A percentile compares a stretch with the other conserved stretches of the same genome.
phyloP scores from a whole-genome alignment of 75 land plant species.

The Cunninghamia lanceolata region DNA sequence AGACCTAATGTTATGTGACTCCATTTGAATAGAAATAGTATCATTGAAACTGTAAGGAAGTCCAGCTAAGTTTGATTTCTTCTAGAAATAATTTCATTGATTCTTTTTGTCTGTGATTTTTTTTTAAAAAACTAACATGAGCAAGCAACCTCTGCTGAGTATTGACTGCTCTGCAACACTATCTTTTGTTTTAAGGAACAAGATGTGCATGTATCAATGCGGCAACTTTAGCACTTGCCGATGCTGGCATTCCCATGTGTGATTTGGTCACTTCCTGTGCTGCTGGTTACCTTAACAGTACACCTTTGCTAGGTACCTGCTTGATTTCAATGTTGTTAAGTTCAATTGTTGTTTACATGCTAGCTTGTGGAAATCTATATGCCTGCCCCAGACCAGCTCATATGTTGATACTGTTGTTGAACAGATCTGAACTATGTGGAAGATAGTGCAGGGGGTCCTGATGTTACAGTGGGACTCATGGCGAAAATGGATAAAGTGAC shows the following conservation, averaged over 20 bases:
- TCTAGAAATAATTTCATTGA: neutral
- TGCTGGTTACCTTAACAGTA: slow-evolving; percentile 92
- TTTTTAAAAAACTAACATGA: neutral
- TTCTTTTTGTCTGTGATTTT: neutral
- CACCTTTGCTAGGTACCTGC: slow-evolving; percentile 78
- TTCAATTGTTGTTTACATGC: neutral
- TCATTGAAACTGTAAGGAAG: neutral
- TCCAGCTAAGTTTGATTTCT: neutral
- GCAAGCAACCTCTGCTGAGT: neutral
- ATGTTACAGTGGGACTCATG: slow-evolving; percentile 80
- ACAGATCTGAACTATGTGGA: slow-evolving; percentile 92
- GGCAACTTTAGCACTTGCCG: slow-evolving; percentile 91
- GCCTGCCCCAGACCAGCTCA: neutral
- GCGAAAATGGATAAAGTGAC: slow-evolving; percentile 85
- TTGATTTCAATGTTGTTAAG: neutral
- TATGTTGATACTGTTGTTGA: neutral
- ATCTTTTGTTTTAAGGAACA: slow-evolving; percentile 55
- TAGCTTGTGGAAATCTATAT: neutral
- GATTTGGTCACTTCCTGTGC: slow-evolving; percentile 95
- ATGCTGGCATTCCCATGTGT: slow-evolving; percentile 99
- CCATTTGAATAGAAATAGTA: neutral
- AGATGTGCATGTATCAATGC: slow-evolving; percentile 99
- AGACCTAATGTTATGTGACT: neutral
- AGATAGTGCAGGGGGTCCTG: slow-evolving; percentile 98
- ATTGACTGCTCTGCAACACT: slow-evolving; percentile 6